Evolutionary conservation across 371 early-diverging fungal genomes (phyloP).

Genomic region (Zychaea mexicana): DNA sequence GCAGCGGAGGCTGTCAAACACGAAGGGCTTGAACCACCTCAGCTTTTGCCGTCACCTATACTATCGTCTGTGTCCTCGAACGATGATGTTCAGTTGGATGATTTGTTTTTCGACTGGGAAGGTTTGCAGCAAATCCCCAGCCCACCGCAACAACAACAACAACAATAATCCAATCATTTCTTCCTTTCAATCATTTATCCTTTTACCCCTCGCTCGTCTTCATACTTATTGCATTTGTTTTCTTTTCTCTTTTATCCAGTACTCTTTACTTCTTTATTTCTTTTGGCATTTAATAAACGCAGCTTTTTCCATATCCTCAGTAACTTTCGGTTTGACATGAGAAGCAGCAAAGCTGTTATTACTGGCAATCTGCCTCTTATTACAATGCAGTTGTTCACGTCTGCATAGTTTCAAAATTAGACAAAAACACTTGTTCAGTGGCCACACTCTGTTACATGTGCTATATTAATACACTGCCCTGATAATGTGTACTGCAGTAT

Average conservation of each 20-base stretch:
- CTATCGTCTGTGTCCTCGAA: slow-evolving; percentile 10
- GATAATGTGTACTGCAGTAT: no score
- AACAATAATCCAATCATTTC: background rate
- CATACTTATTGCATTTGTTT: background rate
- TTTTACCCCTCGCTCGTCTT: background rate
- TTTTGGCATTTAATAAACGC: background rate
- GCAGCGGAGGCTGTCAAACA: slow-evolving; percentile 21
- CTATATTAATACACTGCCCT: no score
- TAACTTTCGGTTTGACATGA: background rate
- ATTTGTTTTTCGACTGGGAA: slow-evolving; percentile 21
- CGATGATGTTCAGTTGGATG: slow-evolving; percentile 16
- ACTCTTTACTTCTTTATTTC: background rate
- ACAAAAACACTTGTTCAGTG: no score
- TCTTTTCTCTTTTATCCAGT: background rate
- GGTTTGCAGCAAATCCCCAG: slow-evolving; percentile 5
- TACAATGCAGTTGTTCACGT: no score
- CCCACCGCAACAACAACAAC: background rate
- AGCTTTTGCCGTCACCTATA: slow-evolving; percentile 17
- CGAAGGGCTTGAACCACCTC: background rate
- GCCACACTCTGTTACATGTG: no score
- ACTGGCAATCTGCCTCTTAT: no score
- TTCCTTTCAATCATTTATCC: background rate
- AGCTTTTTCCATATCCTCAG: background rate
- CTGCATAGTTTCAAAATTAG: no score
- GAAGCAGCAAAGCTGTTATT: no score